Conservation (phyloP, 192 early-diverging fungal species). For the Coemansia asiatica region DNA sequence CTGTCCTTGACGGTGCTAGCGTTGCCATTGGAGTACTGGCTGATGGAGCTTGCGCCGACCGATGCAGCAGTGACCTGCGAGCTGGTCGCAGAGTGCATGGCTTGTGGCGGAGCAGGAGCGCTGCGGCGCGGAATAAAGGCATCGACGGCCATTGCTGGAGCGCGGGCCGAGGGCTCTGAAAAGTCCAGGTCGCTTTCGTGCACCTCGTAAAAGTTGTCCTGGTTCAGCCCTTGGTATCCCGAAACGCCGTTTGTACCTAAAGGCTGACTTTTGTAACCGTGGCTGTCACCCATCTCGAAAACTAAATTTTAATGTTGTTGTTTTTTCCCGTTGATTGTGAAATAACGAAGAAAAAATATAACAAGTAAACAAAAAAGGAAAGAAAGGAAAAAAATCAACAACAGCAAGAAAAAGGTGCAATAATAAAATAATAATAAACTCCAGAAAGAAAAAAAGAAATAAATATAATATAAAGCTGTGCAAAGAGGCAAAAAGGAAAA, state of each 20-base stretch:
- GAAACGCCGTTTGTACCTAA: constrained; percentile 14
- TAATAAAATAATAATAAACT: constrained; percentile 13
- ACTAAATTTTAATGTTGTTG: not conserved
- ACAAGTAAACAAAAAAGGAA: not conserved
- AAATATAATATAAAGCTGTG: constrained; percentile 11
- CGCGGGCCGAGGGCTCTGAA: constrained; percentile 13
- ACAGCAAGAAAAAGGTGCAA: constrained; percentile 1
- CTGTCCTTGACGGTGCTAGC: constrained; percentile 5
- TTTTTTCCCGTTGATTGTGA: constrained; percentile 5
- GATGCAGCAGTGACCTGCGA: constrained; percentile 19
- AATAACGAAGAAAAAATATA: not conserved
- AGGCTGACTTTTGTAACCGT: constrained; percentile 28
- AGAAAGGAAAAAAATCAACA: constrained; percentile 16
- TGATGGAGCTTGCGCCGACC: constrained; percentile 19
- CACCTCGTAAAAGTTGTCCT: constrained; percentile 34
- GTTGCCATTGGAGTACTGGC: constrained; percentile 32
- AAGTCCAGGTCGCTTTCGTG: constrained; percentile 38
- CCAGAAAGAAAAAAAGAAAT: not conserved
- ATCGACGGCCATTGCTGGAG: constrained; percentile 27
- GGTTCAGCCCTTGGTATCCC: constrained; percentile 22
- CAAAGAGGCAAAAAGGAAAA: constrained; percentile 12
- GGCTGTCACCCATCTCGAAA: constrained; percentile 48
- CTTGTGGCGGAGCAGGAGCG: constrained; percentile 45
- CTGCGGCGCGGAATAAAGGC: constrained; percentile 56
- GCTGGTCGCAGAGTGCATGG: constrained; percentile 28